A percentile compares a stretch with the other conserved stretches of the same genome.
These are phyloP conservation scores for Exophiala xenobiotica DNA, from an alignment of 2,329 filamentous ascomycete genomes.

Conservation along the genomic window DNA sequence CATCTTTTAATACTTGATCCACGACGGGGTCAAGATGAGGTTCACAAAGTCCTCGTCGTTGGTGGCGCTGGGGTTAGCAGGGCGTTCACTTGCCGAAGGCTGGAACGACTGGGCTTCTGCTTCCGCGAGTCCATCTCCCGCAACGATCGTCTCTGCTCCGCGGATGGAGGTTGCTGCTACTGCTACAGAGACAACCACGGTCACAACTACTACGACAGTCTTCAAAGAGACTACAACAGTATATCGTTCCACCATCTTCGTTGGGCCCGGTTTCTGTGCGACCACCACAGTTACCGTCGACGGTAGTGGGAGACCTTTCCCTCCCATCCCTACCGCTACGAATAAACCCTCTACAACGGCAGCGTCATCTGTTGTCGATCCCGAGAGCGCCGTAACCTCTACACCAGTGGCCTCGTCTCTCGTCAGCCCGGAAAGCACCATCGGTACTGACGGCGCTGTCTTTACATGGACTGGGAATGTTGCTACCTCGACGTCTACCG, in stretches of 20 bases:
- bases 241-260: slow-evolving; percentile 12
- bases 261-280: slow-evolving; percentile 10
- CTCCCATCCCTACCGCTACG: not conserved
- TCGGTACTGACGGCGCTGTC: slow-evolving; percentile 14
- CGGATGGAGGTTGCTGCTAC: too few species aligned
- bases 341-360: not conserved
- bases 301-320: not conserved
- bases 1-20: not conserved
- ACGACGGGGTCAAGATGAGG: slow-evolving; percentile 5
- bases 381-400: not conserved
- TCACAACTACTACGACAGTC: slow-evolving; percentile 13
- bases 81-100: slow-evolving; percentile 1
- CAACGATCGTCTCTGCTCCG: not conserved
- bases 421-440: too few species aligned
- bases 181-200: slow-evolving; percentile 4
- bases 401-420: too few species aligned
- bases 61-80: slow-evolving; percentile 9
- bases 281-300: slow-evolving; percentile 15
- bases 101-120: not conserved
- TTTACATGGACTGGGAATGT: slow-evolving; percentile 16
- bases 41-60: slow-evolving; percentile 6
- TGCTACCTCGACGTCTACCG: slow-evolving; percentile 1
- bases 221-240: slow-evolving; percentile 15
- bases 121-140: not conserved
- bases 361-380: not conserved